Percentiles rank a stretch among this genome's conserved stretches.
Conservation (phyloP, 768 basidiomycete genomes). For the Mrakia gelida region DNA sequence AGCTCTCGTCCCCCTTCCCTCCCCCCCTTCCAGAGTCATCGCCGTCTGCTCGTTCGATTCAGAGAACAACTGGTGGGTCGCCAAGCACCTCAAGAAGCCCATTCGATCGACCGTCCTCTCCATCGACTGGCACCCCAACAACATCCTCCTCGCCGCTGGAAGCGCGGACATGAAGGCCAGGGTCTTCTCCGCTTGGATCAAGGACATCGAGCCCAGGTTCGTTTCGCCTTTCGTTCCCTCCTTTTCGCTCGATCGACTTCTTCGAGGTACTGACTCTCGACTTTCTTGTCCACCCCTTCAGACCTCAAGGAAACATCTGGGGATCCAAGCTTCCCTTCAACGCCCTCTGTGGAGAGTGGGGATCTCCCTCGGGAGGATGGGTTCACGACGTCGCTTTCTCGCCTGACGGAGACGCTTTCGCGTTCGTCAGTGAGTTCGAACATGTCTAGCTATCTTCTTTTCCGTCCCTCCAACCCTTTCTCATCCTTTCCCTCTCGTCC, state of each 20-base stretch:
- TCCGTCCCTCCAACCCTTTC: background rate
- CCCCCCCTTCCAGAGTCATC: conserved; percentile 62
- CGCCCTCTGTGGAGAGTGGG: conserved; percentile 91
- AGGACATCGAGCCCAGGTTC: conserved; percentile 90
- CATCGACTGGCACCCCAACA: conserved; percentile 99
- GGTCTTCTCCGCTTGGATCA: conserved; percentile 97
- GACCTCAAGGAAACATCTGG: conserved; percentile 86
- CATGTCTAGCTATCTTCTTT: background rate
- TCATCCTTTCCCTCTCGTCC: background rate
- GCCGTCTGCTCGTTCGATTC: conserved; percentile 94
- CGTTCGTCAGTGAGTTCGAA: conserved; percentile 73
- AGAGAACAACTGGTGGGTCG: conserved; percentile 99
- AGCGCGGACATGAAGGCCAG: conserved; percentile 96
- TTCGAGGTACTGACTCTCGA: background rate
- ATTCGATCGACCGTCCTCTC: conserved; percentile 89
- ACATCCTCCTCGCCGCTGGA: conserved; percentile 93
- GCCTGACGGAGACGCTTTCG: conserved; percentile 87
- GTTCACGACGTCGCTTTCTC: conserved; percentile 95
- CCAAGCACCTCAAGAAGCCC: conserved; percentile 94
- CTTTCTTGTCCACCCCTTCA: conserved; percentile 41
- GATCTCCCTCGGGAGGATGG: conserved; percentile 89
- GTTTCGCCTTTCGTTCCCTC: background rate
- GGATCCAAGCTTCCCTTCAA: conserved; percentile 98
- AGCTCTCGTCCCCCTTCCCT: conserved; percentile 1
- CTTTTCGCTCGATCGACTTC: background rate